These are phyloP conservation scores for Macrolepiota albuminosa DNA, from an alignment of 768 basidiomycete species.

Conservation along the genomic window DNA sequence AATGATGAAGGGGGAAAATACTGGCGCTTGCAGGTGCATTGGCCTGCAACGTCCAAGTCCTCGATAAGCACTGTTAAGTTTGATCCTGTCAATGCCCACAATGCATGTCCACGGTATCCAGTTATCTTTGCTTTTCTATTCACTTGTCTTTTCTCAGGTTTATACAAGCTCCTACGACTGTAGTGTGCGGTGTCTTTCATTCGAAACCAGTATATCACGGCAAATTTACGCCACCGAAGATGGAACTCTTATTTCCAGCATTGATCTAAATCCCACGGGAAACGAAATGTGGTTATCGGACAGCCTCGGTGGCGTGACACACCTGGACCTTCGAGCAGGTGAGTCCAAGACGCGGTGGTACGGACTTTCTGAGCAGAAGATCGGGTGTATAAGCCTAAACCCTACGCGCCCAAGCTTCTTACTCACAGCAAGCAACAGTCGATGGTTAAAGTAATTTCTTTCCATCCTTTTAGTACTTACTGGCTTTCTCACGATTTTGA, in stretches of 20 bases:
- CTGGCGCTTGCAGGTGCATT: slow-evolving; percentile 78
- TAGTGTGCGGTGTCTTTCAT: slow-evolving; percentile 68
- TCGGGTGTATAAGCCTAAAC: slow-evolving; percentile 78
- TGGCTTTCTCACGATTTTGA: background rate
- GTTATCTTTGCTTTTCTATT: background rate
- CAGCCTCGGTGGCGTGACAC: slow-evolving; percentile 62
- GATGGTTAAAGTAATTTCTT: slow-evolving; percentile 55
- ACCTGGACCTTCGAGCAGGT: slow-evolving; percentile 68
- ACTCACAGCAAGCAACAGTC: slow-evolving; percentile 73
- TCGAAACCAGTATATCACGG: slow-evolving; percentile 64
- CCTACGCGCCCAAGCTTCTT: slow-evolving; percentile 62
- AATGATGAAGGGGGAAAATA: slow-evolving; percentile 66
- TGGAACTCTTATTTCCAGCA: slow-evolving; percentile 52
- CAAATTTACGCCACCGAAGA: slow-evolving; percentile 66
- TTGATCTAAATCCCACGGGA: slow-evolving; percentile 65
- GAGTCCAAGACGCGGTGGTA: slow-evolving; percentile 55
- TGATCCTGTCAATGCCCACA: slow-evolving; percentile 71
- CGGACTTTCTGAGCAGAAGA: slow-evolving; percentile 63
- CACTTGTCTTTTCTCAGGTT: slow-evolving; percentile 37
- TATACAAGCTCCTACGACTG: slow-evolving; percentile 83
- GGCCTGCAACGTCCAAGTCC: slow-evolving; percentile 77
- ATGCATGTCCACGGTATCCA: slow-evolving; percentile 35
- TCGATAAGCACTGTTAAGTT: slow-evolving; percentile 77
- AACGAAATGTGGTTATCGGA: slow-evolving; percentile 87
- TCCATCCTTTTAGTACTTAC: background rate